A percentile compares a stretch with the other conserved stretches of the same genome.
These are phyloP conservation scores for Hanseniaspora meyeri DNA, from an alignment of 805 yeast genomes.

Conservation along the genomic window DNA sequence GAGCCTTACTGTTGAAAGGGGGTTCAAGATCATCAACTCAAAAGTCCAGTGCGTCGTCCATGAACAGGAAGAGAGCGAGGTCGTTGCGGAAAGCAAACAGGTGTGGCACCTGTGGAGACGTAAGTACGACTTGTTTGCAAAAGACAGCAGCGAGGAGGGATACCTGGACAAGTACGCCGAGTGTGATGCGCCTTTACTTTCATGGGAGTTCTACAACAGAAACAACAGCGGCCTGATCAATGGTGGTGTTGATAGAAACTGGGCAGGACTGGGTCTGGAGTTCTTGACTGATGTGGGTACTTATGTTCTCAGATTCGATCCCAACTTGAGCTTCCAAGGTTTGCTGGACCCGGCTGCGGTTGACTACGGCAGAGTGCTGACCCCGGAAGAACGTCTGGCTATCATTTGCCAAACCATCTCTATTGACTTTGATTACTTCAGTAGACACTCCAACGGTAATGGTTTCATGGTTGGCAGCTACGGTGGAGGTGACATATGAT, in stretches of 20 bases:
- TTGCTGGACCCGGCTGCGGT: slow-evolving; percentile 36
- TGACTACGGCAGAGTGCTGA: slow-evolving; percentile 31
- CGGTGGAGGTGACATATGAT: slow-evolving; percentile 6
- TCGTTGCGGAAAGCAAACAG: slow-evolving; percentile 79
- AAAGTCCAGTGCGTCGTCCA: slow-evolving; percentile 49
- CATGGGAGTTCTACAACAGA: slow-evolving; percentile 72
- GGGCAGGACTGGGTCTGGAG: slow-evolving; percentile 92
- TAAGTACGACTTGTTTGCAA: slow-evolving; percentile 62
- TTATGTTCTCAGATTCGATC: slow-evolving; percentile 71
- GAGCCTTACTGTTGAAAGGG: slow-evolving; percentile 5
- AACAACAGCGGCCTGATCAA: slow-evolving; percentile 47
- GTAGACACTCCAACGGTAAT: slow-evolving; percentile 67
- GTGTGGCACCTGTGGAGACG: slow-evolving; percentile 94
- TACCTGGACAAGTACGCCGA: slow-evolving; percentile 62
- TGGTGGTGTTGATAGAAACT: slow-evolving; percentile 78
- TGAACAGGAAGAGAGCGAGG: slow-evolving; percentile 29
- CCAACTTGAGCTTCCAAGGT: slow-evolving; percentile 49
- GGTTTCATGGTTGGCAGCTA: slow-evolving; percentile 26
- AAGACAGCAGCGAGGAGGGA: slow-evolving; percentile 22
- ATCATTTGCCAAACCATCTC: slow-evolving; percentile 79
- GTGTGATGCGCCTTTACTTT: slow-evolving; percentile 74
- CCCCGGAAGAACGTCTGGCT: slow-evolving; percentile 74
- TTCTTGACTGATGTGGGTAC: slow-evolving; percentile 91
- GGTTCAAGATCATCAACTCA: slow-evolving; percentile 75
- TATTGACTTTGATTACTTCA: slow-evolving; percentile 90